Evolutionary conservation across 2,329 filamentous ascomycete species (phyloP).

Genomic region (Fusarium pseudoanthophilum): DNA sequence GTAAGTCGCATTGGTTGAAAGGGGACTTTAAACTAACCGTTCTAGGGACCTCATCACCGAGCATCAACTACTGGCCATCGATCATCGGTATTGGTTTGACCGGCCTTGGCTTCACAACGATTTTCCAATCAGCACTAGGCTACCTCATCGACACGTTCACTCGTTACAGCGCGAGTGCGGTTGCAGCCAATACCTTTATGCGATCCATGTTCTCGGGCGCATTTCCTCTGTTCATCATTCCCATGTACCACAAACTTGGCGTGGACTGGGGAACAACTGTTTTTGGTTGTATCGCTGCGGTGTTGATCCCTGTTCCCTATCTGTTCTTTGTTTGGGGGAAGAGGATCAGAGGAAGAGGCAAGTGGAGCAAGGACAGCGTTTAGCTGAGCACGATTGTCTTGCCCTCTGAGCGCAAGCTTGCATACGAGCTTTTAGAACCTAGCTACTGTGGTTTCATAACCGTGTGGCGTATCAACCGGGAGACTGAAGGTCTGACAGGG

Average conservation of each 20-base stretch:
- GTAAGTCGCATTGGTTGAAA: not conserved
- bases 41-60: not conserved
- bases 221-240: conserved; percentile 4
- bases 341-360: not conserved
- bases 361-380: not conserved
- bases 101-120: not conserved
- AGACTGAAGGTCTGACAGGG: no score
- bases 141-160: conserved; percentile 6
- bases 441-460: no score
- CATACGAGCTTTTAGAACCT: no score
- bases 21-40: no score
- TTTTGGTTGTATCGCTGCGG: not conserved
- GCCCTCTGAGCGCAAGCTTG: no score
- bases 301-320: not conserved
- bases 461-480: no score
- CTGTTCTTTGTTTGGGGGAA: not conserved
- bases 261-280: conserved; percentile 3
- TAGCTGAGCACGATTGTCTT: not conserved
- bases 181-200: conserved; percentile 2
- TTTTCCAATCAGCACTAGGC: not conserved
- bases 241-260: not conserved
- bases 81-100: not conserved
- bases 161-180: not conserved
- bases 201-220: not conserved
- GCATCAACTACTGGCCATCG: not conserved